A percentile compares a stretch with the other conserved stretches of the same genome.
These are phyloP conservation scores for Malus hybrid DNA, from an alignment of 331 rosid genomes.

Conservation along the genomic window DNA sequence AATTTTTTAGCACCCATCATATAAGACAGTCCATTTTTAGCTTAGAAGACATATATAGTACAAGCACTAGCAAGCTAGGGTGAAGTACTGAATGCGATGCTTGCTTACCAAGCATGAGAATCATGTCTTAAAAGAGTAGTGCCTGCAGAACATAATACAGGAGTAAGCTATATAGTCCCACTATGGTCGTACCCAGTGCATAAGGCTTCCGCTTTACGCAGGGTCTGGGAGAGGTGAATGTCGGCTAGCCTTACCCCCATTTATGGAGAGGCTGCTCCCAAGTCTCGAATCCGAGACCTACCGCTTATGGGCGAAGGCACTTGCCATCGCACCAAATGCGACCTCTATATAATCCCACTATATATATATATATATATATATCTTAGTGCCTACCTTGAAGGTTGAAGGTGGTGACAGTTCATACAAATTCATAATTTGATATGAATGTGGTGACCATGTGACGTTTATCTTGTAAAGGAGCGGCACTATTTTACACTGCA, in stretches of 20 bases:
- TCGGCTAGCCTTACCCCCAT: too few species aligned
- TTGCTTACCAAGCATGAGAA: not conserved
- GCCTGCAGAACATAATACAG: conserved; percentile 5
- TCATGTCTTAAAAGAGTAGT: not conserved
- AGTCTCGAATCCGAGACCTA: too few species aligned
- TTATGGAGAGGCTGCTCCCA: too few species aligned
- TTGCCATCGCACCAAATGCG: too few species aligned
- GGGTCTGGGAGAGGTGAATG: too few species aligned
- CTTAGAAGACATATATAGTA: not conserved
- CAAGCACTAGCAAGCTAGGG: not conserved
- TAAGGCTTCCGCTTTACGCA: too few species aligned
- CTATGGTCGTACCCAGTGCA: too few species aligned
- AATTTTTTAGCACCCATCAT: not conserved
- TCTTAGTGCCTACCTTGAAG: conserved; percentile 29
- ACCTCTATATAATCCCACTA: not conserved
- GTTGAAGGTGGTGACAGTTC: conserved; percentile 43
- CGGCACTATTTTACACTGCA: conserved; percentile 16
- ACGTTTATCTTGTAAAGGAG: conserved; percentile 12
- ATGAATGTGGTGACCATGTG: conserved; percentile 55
- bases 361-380: too few species aligned
- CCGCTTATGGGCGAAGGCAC: too few species aligned
- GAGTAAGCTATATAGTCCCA: not conserved
- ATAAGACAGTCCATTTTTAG: not conserved
- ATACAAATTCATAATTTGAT: not conserved
- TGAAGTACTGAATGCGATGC: not conserved